Conservation (phyloP, 2,329 filamentous ascomycete species). For the Phoma sp. region DNA sequence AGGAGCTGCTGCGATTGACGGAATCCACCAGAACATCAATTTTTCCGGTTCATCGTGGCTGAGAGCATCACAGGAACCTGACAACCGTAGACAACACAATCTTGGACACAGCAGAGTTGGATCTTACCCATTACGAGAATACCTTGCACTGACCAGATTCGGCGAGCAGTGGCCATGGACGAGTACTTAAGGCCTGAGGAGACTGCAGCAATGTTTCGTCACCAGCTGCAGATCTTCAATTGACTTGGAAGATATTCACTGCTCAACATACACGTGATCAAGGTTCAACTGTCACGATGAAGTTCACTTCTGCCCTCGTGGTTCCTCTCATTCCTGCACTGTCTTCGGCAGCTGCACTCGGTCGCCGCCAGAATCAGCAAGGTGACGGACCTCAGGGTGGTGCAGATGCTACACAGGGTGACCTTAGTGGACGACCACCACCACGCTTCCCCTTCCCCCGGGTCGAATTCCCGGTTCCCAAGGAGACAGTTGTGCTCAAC, state of each 20-base stretch:
- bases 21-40: slow-evolving; percentile 11
- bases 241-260: slow-evolving; percentile 2
- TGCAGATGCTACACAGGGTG: slow-evolving; percentile 31
- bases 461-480: slow-evolving; percentile 30
- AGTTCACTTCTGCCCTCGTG: slow-evolving; percentile 25
- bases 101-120: slow-evolving; percentile 8
- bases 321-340: slow-evolving; percentile 30
- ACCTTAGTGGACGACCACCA: slow-evolving; percentile 28
- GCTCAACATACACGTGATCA: not conserved
- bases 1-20: slow-evolving; percentile 10
- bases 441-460: slow-evolving; percentile 33
- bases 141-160: not conserved
- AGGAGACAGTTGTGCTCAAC: slow-evolving; percentile 33
- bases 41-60: slow-evolving; percentile 17
- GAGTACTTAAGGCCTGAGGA: slow-evolving; percentile 15
- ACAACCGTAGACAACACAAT: slow-evolving; percentile 7
- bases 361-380: slow-evolving; percentile 25
- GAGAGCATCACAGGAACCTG: slow-evolving; percentile 14
- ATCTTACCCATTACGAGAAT: slow-evolving; percentile 3
- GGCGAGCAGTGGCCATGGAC: slow-evolving; percentile 3
- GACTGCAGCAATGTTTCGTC: slow-evolving; percentile 14
- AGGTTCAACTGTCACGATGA: slow-evolving; percentile 18
- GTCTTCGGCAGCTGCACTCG: slow-evolving; percentile 27
- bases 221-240: slow-evolving; percentile 17
- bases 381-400: slow-evolving; percentile 32